Base-by-base conservation (phyloP, 306 rosid species). In the Casuarina equisetifolia region DNA sequence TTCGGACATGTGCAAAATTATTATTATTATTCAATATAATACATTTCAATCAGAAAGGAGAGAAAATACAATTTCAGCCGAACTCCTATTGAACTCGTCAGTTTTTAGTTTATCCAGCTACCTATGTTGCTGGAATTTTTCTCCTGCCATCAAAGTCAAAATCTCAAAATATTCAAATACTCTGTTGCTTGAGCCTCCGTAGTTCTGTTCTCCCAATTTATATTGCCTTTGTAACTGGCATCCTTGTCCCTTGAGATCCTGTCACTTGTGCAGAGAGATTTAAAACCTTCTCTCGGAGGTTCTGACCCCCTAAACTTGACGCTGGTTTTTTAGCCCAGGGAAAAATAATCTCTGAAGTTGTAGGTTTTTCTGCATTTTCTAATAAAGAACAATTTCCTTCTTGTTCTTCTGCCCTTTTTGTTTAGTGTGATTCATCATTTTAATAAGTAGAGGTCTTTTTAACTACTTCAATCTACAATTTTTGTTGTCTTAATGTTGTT, bases 231-330 rank as follows among this genome's bases (percentile, higher is more conserved):
- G 3, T 32, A 58, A 58, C 64, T 58, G 64, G 39, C 64, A 58
- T 25, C 16, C 64, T 58, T 58, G 36, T 20, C 25, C 64, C 20
- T 9, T 20, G 4, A 39, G 64, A 58, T 58, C 25, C 39, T 58
- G 15, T 58, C 39, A 58, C 64, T 58, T 58, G 38, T 58, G 35
- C 40, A 1, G 54, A 58, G 64, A 58, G 35, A 58, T 58, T 25
- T 58, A 58, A 58, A 58, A 58, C 64, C 39, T 58, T 25, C 64
- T 39, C 64, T 58, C 3, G 64, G 64, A 58, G 64, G 20, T 25
- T 25, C 25, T 10, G 66, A 58, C 8, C 66, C 5, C 1, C 12
- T 20, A 58, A 25, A 8, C 13, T 58, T 58, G 16, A 25, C 4
- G 6, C 10, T 58, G 66, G 25, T 58, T 58, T 39, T 58, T 25